phyloP scores from a whole-genome alignment of 257 asterid genomes.

The Solanum dulcamara region DNA sequence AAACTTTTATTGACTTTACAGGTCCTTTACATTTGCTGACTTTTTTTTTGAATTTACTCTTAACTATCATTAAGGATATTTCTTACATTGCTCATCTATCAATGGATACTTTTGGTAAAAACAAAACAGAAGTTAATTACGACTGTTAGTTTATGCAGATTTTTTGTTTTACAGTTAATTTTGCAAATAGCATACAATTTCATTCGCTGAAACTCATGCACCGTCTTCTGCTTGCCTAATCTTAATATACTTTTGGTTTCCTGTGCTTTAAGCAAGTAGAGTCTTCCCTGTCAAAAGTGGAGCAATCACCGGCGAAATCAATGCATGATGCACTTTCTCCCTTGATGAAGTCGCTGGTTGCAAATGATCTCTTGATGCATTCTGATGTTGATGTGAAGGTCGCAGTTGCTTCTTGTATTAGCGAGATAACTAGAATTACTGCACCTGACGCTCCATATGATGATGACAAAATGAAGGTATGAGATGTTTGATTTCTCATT shows the following conservation, averaged over 20 bases:
- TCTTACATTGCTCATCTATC: neutral
- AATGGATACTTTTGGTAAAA: neutral
- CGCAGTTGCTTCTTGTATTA: constrained; percentile 88
- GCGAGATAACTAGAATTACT: constrained; percentile 94
- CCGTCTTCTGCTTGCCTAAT: neutral
- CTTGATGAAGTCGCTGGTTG: constrained; percentile 47
- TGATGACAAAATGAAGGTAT: constrained; percentile 92
- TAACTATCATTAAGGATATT: neutral
- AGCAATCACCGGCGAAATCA: constrained; percentile 83
- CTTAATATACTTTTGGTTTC: neutral
- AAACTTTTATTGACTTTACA: neutral
- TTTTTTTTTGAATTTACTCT: neutral
- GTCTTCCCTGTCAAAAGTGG: constrained; percentile 62
- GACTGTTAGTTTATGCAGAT: neutral
- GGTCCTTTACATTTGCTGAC: neutral
- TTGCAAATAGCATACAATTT: neutral
- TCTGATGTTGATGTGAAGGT: constrained; percentile 70
- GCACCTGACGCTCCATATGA: constrained; percentile 98
- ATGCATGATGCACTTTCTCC: constrained; percentile 65
- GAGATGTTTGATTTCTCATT: neutral
- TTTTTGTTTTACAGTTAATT: neutral
- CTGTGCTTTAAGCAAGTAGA: constrained; percentile 40
- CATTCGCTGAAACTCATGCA: neutral
- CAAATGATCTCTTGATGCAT: constrained; percentile 60
- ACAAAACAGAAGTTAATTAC: neutral